Evolutionary conservation across 2,329 filamentous ascomycete genomes (phyloP).

Genomic region (Diaporthe vaccinii): DNA sequence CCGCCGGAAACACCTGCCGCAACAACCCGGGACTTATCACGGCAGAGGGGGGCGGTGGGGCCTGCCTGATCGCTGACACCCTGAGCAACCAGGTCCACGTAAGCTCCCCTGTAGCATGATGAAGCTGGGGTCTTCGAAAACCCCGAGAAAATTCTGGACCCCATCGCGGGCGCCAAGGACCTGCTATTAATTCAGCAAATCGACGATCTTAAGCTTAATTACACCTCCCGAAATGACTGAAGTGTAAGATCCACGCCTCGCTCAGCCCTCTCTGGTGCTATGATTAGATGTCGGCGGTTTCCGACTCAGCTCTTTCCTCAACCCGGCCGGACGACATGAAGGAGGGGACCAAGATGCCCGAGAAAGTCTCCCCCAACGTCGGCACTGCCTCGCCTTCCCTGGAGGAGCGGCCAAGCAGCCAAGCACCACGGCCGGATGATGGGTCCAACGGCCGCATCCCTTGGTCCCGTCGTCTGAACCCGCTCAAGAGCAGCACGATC

Average conservation of each 20-base stretch:
- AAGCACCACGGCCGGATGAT: neutral
- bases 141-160: neutral
- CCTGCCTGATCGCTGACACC: neutral
- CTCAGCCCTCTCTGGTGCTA: neutral
- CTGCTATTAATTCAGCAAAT: constrained; percentile 15
- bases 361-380: neutral
- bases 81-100: constrained; percentile 1
- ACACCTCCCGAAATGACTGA: neutral
- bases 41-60: constrained; percentile 3
- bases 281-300: constrained; percentile 15
- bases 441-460: constrained; percentile 47
- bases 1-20: constrained; percentile 18
- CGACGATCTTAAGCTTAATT: constrained; percentile 24
- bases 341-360: neutral
- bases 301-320: neutral
- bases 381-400: constrained; percentile 7
- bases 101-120: neutral
- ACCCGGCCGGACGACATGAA: neutral
- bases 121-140: constrained; percentile 3
- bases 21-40: neutral
- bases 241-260: constrained; percentile 6
- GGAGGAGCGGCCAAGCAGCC: constrained; percentile 6
- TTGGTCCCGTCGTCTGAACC: constrained; percentile 75
- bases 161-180: neutral
- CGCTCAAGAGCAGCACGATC: constrained; percentile 69